Base-by-base conservation (phyloP, 441 rosid genomes). In the Sinapis alba region DNA sequence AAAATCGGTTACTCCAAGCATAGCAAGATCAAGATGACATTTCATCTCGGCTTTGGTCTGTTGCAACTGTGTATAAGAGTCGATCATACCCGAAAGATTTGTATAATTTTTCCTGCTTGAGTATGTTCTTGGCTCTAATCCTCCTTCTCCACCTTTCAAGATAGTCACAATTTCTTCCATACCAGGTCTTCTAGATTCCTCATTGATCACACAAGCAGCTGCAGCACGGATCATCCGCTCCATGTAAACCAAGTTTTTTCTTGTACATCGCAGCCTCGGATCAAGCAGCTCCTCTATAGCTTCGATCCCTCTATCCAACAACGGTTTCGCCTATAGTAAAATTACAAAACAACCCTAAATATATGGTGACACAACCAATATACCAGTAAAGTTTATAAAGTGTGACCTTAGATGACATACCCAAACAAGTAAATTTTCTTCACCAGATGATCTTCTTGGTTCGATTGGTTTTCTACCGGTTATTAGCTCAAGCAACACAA, bases 381-480 rank as follows among this genome's bases (percentile, higher is more conserved):
- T 36, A 36, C n/a, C 43, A 36, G 43, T 36, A 11, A 36, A 36
- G 43, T 36, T 36, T 36, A 36, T 36, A 11, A 36, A 36, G 43
- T 36, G 43, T 36, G 43, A 36, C 43, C n/a, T n/a, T n/a, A n/a
- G n/a, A n/a, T n/a, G 70, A 85, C 97, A 57, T 88, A 96, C 98
- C 99, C 99, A 96, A 41, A 89, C 75, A 72, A 96, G 90, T 78
- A 96, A 83, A 73, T 93, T 96, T 89, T 91, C 98, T 85, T 96
- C 92, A 65, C 97, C 97, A 16, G 88, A 69, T 23, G 93, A 83
- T 83, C 92, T 84, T 64, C 72, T 86, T 50, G 94, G 91, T 78
- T 96, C 99, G 59, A 93, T 91, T 45, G 99, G 99, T 71, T 93
- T 86, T 67, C 97, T 84, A 32, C 98, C 98, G 0, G 99, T 90